Evolutionary conservation across 768 basidiomycete species (phyloP).

Genomic region (Boletus edulis): DNA sequence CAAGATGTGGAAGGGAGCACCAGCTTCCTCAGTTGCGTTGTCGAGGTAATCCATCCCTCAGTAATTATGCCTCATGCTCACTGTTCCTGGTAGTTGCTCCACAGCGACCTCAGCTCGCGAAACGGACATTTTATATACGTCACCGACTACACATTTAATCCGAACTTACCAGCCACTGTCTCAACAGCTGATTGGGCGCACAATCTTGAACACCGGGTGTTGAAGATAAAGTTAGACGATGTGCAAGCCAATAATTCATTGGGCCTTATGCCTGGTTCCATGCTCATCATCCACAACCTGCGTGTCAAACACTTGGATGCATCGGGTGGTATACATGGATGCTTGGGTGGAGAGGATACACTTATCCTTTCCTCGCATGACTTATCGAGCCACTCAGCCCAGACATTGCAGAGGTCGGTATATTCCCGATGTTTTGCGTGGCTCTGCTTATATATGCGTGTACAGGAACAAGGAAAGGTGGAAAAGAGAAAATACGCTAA

Average conservation of each 20-base stretch:
- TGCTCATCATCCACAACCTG: slow-evolving; percentile 50
- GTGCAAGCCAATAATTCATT: slow-evolving; percentile 42
- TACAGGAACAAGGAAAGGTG: slow-evolving; percentile 35
- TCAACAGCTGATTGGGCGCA: slow-evolving; percentile 36
- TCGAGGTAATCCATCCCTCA: slow-evolving; percentile 44
- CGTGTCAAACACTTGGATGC: slow-evolving; percentile 35
- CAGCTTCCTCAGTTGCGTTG: slow-evolving; percentile 51
- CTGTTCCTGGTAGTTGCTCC: slow-evolving; percentile 42
- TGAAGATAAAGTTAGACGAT: slow-evolving; percentile 52
- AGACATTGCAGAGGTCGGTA: slow-evolving; percentile 24
- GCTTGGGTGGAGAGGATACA: slow-evolving; percentile 27
- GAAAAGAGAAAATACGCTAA: slow-evolving; percentile 22
- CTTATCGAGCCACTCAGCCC: slow-evolving; percentile 8
- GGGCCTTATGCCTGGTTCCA: slow-evolving; percentile 38
- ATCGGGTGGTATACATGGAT: slow-evolving; percentile 20
- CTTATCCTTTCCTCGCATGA: slow-evolving; percentile 23
- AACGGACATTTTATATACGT: slow-evolving; percentile 47
- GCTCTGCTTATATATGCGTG: background rate
- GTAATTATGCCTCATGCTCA: background rate
- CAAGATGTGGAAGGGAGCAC: slow-evolving; percentile 42
- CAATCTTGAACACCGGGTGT: slow-evolving; percentile 48
- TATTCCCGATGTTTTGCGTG: background rate
- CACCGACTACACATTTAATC: slow-evolving; percentile 63
- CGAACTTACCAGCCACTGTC: slow-evolving; percentile 35
- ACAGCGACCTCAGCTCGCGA: slow-evolving; percentile 33